Percentiles rank a stretch among this genome's conserved stretches.
These are phyloP conservation scores for Phytophthora meadii DNA, from an alignment of 352 stramenopile genomes.

Conservation along the genomic window DNA sequence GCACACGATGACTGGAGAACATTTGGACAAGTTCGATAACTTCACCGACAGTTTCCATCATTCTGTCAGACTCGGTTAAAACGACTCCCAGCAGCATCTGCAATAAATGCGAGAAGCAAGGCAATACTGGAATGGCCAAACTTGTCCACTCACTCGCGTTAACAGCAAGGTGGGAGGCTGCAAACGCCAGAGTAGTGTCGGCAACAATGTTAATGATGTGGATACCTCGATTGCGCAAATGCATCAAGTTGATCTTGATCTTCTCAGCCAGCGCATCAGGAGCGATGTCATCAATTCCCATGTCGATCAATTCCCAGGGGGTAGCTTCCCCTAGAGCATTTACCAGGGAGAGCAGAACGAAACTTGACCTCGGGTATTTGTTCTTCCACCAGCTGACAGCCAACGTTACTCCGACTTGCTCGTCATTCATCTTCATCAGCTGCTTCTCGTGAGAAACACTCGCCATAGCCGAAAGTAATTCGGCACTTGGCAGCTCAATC, in stretches of 20 bases:
- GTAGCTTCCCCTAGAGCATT: slow-evolving; percentile 72
- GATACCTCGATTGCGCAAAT: slow-evolving; percentile 55
- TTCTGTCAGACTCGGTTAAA: slow-evolving; percentile 57
- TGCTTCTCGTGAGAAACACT: slow-evolving; percentile 53
- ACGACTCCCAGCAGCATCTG: slow-evolving; percentile 64
- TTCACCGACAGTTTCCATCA: slow-evolving; percentile 66
- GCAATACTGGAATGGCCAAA: slow-evolving; percentile 60
- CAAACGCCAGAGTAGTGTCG: slow-evolving; percentile 49
- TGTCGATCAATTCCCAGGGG: slow-evolving; percentile 62
- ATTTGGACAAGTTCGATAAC: slow-evolving; percentile 71
- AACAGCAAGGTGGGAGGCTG: slow-evolving; percentile 52
- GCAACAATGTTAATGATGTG: slow-evolving; percentile 80
- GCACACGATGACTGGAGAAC: slow-evolving; percentile 66
- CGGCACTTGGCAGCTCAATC: slow-evolving; percentile 33
- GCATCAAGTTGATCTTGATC: slow-evolving; percentile 52
- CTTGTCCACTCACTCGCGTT: slow-evolving; percentile 43
- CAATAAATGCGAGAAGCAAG: slow-evolving; percentile 67
- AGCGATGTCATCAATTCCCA: slow-evolving; percentile 50
- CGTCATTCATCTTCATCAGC: slow-evolving; percentile 65
- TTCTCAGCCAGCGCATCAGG: slow-evolving; percentile 56
- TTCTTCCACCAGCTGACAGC: slow-evolving; percentile 69
- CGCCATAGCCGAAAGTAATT: slow-evolving; percentile 32
- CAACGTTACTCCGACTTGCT: slow-evolving; percentile 64
- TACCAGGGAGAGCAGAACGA: slow-evolving; percentile 74
- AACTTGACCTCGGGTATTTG: slow-evolving; percentile 55